phyloP scores from a whole-genome alignment of 345 rosid genomes.

The Populus euphratica region DNA sequence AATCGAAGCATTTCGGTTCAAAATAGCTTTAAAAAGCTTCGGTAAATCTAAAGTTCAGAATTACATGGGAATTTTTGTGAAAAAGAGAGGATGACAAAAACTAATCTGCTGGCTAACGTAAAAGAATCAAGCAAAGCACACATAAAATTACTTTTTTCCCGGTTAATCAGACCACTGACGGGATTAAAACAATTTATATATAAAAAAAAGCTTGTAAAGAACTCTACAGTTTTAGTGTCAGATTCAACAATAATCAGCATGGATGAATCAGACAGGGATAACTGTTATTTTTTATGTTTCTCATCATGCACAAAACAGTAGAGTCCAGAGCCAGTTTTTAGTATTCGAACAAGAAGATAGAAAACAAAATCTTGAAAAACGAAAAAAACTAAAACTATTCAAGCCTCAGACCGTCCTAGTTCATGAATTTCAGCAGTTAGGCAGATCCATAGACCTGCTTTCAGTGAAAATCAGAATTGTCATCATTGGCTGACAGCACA shows the following conservation, averaged over 20 bases:
- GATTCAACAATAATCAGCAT: constrained; percentile 35
- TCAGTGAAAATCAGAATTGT: constrained; percentile 7
- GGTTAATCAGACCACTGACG: not conserved
- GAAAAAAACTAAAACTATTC: not conserved
- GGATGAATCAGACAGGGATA: constrained; percentile 57
- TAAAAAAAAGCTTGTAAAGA: not conserved
- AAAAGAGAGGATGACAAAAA: not conserved
- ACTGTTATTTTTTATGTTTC: constrained; percentile 34
- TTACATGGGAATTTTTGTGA: too few species aligned
- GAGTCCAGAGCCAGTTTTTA: too few species aligned
- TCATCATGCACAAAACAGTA: constrained; percentile 41
- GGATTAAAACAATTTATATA: not conserved
- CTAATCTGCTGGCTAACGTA: not conserved
- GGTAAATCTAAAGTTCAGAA: too few species aligned
- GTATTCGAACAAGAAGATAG: too few species aligned
- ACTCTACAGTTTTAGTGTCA: constrained; percentile 32
- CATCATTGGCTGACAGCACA: constrained; percentile 28
- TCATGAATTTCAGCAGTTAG: constrained; percentile 34
- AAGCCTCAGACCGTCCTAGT: constrained; percentile 76
- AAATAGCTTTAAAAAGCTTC: too few species aligned
- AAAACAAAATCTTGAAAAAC: not conserved
- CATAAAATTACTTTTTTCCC: not conserved
- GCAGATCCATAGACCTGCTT: constrained; percentile 15
- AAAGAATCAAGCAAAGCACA: not conserved
- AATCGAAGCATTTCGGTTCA: too few species aligned